Base-by-base conservation (phyloP, 495 filamentous ascomycete genomes). In the Sordaria brevicollis region DNA sequence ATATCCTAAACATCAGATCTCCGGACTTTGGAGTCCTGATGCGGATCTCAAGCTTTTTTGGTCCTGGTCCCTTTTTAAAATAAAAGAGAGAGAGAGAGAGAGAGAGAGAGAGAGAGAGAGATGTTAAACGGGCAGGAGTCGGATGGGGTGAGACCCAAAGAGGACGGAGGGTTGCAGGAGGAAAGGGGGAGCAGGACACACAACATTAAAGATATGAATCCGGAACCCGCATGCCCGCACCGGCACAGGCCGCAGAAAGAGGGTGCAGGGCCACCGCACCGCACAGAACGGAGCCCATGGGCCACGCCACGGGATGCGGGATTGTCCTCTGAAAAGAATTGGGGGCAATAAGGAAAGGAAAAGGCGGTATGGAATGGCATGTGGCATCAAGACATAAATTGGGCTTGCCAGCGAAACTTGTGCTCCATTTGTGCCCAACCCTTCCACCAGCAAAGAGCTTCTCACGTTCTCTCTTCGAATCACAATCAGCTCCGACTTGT, bases 401-500 rank as follows among this genome's bases (percentile, higher is more conserved):
- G 38, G 67, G 36, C 67, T 68, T 43, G 67, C 67, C 67, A 68
- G 37, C 67, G 36, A 68, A 68, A 33, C 57, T 17, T 19, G 67
- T 57, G 11, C 54, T 69, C 39, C 67, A 62, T 62, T 69, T 43
- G 35, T 54, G 39, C 39, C 67, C 68, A 70, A 70, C 68, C 57
- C 11, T 68, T 57, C 68, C 15, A n/a, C n/a, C n/a, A n/a, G n/a
- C n/a, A n/a, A n/a, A 69, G 43, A 34, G 25, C 49, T 62, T 62
- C 25, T n/a, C 49, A 57, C 49, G 49, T 36, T 35, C 69, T 25
- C 74, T 35, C 69, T 25, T 73, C 70, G 69, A 71, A 74, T 71
- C 74, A 72, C 54, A 70, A 68, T 57, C 41, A 67, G 43, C 65
- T 68, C 70, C 71, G 73, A 71, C 70, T 57, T 41, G 68, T 39